Evolutionary conservation across 305 asterid species (phyloP).

Genomic region (Stenogyne calaminthoides): DNA sequence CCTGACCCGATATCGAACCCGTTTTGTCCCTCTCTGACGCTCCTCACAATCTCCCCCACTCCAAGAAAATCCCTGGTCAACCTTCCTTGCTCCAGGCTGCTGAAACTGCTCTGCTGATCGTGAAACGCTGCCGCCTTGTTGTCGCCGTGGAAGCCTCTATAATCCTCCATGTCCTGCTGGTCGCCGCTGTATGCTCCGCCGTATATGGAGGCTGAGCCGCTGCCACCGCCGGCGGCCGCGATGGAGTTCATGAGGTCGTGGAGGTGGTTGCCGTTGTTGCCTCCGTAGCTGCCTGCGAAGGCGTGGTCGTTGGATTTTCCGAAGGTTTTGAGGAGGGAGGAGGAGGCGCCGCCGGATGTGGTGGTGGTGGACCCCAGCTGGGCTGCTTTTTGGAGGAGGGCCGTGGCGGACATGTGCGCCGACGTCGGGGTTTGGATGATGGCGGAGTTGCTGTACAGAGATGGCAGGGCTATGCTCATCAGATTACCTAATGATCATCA

Average conservation of each 20-base stretch:
- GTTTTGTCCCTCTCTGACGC: slow-evolving; percentile 45
- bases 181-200: slow-evolving; percentile 27
- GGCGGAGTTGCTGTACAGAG: slow-evolving; percentile 56
- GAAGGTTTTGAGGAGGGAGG: slow-evolving; percentile 56
- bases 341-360: slow-evolving; percentile 43
- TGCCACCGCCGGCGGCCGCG: slow-evolving; percentile 20
- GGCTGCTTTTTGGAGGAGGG: slow-evolving; percentile 80
- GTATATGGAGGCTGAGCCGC: slow-evolving; percentile 32
- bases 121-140: slow-evolving; percentile 7
- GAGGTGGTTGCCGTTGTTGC: slow-evolving; percentile 40
- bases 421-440: slow-evolving; percentile 31
- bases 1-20: slow-evolving; percentile 34
- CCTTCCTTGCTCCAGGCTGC: slow-evolving; percentile 54
- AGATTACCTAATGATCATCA: slow-evolving; percentile 43
- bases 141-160: slow-evolving; percentile 31
- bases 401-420: slow-evolving; percentile 79
- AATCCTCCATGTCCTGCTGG: slow-evolving; percentile 36
- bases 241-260: slow-evolving; percentile 52
- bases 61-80: slow-evolving; percentile 86
- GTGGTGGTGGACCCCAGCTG: slow-evolving; percentile 66
- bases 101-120: slow-evolving; percentile 29
- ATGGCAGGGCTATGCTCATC: slow-evolving; percentile 52
- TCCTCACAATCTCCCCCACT: slow-evolving; percentile 71
- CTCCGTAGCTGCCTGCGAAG: slow-evolving; percentile 26
- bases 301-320: slow-evolving; percentile 23